phyloP scores from a whole-genome alignment of 164 flowering plant genomes.

The Vitis amurensis region DNA sequence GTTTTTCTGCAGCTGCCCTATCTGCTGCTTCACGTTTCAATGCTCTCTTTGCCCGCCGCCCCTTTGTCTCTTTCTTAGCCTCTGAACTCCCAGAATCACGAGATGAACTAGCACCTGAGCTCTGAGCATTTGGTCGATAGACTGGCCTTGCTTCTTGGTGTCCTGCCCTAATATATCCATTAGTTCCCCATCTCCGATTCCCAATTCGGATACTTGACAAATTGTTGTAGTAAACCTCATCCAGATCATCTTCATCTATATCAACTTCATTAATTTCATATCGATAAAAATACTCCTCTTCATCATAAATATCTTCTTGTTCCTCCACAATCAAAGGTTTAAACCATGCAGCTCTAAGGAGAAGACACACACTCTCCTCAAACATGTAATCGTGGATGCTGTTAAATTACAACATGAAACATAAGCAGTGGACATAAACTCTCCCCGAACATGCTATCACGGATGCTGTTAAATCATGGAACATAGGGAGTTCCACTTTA shows the following conservation, averaged over 20 bases:
- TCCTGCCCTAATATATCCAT: conserved; percentile 81
- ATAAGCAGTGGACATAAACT: background rate
- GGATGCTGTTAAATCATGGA: too few species aligned
- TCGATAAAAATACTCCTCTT: conserved; percentile 25
- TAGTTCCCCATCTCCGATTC: conserved; percentile 88
- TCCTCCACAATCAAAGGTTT: conserved; percentile 52
- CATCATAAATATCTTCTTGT: conserved; percentile 43
- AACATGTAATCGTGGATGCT: conserved; percentile 87
- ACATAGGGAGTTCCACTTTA: too few species aligned
- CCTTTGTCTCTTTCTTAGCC: conserved; percentile 33
- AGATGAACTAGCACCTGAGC: conserved; percentile 56
- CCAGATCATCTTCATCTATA: conserved; percentile 44
- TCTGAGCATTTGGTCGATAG: conserved; percentile 28
- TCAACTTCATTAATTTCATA: conserved; percentile 18
- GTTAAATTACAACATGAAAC: conserved; percentile 4
- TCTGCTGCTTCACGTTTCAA: conserved; percentile 89
- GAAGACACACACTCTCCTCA: conserved; percentile 96
- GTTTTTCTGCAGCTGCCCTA: conserved; percentile 80
- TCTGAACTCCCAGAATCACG: conserved; percentile 44
- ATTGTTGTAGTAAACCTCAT: conserved; percentile 45
- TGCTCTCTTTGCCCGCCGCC: conserved; percentile 78
- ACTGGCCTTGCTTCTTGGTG: conserved; percentile 81
- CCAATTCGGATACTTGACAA: conserved; percentile 74
- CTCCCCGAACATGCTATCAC: too few species aligned
- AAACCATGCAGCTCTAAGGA: conserved; percentile 91